These are phyloP conservation scores for Polytrichum commune DNA, from an alignment of 225 moss, liverwort and hornwort species.

Conservation along the genomic window DNA sequence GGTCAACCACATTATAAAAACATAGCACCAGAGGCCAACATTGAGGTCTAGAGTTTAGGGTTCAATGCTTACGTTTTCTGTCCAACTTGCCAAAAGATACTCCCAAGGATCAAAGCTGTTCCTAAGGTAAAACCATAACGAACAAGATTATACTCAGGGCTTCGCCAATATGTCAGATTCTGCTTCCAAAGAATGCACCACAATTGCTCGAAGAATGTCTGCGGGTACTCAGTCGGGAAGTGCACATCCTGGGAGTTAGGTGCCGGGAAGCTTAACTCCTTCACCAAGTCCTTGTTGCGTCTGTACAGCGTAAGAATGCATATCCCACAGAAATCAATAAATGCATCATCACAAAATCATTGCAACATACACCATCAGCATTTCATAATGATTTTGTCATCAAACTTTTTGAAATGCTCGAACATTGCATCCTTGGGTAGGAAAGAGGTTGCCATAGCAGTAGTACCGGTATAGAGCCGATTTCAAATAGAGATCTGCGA, in stretches of 20 bases:
- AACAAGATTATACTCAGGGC: slow-evolving; percentile 55
- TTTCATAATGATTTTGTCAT: no score
- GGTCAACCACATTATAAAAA: no score
- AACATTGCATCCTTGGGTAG: no score
- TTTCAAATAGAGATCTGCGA: slow-evolving; percentile 22
- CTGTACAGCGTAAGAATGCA: neutral
- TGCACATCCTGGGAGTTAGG: slow-evolving; percentile 22
- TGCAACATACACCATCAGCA: no score
- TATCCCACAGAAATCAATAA: no score
- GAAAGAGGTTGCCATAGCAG: no score
- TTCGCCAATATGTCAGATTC: slow-evolving; percentile 45
- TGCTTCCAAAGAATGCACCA: slow-evolving; percentile 40
- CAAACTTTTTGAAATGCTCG: no score
- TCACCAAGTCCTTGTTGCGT: slow-evolving; percentile 47
- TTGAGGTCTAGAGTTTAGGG: no score
- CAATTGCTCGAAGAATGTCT: slow-evolving; percentile 20
- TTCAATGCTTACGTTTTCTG: slow-evolving; percentile 31
- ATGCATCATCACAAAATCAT: no score
- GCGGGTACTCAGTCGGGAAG: slow-evolving; percentile 41
- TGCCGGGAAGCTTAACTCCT: slow-evolving; percentile 26
- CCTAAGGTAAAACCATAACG: slow-evolving; percentile 38
- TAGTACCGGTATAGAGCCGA: slow-evolving; percentile 19
- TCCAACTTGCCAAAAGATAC: slow-evolving; percentile 57
- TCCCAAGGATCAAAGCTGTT: slow-evolving; percentile 37
- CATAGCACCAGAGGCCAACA: no score